These are phyloP conservation scores for Aspergillus clavatus DNA, from an alignment of 2,329 filamentous ascomycete species.

Conservation along the genomic window DNA sequence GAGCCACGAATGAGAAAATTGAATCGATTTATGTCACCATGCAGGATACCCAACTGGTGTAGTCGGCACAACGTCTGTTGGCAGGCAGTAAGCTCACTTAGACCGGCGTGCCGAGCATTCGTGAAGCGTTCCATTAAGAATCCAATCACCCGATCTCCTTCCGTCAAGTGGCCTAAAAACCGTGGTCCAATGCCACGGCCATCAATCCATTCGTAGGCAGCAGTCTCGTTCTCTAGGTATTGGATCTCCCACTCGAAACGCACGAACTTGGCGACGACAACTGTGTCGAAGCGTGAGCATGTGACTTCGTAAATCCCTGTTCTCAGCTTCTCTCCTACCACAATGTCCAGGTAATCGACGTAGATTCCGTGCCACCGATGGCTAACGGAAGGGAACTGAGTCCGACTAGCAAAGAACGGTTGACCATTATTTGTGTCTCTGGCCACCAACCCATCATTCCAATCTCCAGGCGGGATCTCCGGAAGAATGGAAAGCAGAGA, in stretches of 20 bases:
- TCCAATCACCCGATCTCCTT: conserved; percentile 38
- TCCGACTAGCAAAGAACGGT: conserved; percentile 18
- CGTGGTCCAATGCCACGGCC: conserved; percentile 32
- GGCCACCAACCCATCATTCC: conserved; percentile 26
- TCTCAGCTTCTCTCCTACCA: conserved; percentile 16
- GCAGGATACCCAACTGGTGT: conserved; percentile 22
- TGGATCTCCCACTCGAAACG: conserved; percentile 37
- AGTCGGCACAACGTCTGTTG: conserved; percentile 17
- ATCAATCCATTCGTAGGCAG: conserved; percentile 36
- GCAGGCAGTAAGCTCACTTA: conserved; percentile 19
- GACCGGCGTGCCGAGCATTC: conserved; percentile 20
- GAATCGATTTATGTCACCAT: conserved; percentile 27
- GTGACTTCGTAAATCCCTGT: conserved; percentile 24
- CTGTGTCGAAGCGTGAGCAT: conserved; percentile 10
- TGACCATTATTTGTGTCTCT: conserved; percentile 10
- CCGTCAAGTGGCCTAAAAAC: conserved; percentile 39
- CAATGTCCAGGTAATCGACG: conserved; percentile 20
- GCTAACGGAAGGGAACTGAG: conserved; percentile 17
- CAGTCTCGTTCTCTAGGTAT: conserved; percentile 34
- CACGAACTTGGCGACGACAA: conserved; percentile 35
- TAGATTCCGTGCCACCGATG: conserved; percentile 21
- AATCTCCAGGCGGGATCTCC: conserved; percentile 23
- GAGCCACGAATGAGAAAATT: conserved; percentile 22
- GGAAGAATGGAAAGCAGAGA: conserved; percentile 20
- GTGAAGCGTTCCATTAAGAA: conserved; percentile 34